Percentiles rank a stretch among this genome's conserved stretches.
These are phyloP conservation scores for Taiozyma sp. DNA, from an alignment of 1,139 yeast species.

Conservation along the genomic window DNA sequence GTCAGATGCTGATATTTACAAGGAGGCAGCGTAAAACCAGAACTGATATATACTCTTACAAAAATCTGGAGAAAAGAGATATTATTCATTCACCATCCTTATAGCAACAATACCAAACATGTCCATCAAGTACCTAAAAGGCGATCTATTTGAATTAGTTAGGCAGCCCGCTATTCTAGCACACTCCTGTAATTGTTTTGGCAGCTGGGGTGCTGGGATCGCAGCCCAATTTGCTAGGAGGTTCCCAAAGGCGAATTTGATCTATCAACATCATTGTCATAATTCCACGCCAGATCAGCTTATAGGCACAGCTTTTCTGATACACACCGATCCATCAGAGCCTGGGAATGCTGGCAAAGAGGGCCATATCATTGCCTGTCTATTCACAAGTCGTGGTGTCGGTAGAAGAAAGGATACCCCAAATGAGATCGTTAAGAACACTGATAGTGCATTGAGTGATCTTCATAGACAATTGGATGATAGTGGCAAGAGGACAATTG, in stretches of 20 bases:
- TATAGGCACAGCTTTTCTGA: conserved; percentile 49
- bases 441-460: conserved; percentile 43
- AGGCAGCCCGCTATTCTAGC: conserved; percentile 40
- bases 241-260: conserved; percentile 46
- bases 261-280: conserved; percentile 44
- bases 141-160: conserved; percentile 47
- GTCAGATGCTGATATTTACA: neutral
- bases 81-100: neutral
- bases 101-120: neutral
- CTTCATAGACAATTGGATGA: conserved; percentile 34
- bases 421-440: conserved; percentile 41
- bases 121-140: conserved; percentile 43
- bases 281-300: conserved; percentile 26
- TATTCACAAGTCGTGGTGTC: conserved; percentile 52
- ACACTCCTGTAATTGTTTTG: conserved; percentile 78
- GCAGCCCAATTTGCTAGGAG: conserved; percentile 46
- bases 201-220: conserved; percentile 84
- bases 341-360: conserved; percentile 26
- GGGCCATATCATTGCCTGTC: conserved; percentile 46
- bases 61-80: conserved; percentile 18
- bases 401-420: conserved; percentile 34
- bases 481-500: conserved; percentile 8
- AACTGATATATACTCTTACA: neutral
- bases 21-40: neutral
- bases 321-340: conserved; percentile 32